phyloP scores from a whole-genome alignment of 306 rosid species.

The Canavalia gladiata region DNA sequence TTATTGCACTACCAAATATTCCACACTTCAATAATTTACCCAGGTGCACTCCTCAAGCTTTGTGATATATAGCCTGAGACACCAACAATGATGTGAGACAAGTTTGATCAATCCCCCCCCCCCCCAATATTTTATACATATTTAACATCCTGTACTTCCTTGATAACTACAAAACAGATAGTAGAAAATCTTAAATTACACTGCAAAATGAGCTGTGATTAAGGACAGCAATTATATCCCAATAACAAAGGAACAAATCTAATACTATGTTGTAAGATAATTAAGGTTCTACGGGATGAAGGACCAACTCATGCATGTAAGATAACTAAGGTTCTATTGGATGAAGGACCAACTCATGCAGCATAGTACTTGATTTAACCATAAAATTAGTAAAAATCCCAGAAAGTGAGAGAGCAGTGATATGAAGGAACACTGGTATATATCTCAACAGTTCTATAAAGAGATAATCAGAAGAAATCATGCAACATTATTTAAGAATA shows the following conservation, averaged over 20 bases:
- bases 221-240: neutral
- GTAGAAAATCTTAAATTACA: neutral
- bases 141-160: conserved; percentile 3
- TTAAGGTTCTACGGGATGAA: no score
- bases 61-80: conserved; percentile 10
- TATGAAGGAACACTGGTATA: conserved; percentile 55
- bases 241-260: conserved; percentile 11
- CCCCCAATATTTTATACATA: neutral
- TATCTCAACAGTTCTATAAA: conserved; percentile 52
- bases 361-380: neutral
- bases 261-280: neutral
- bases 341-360: conserved; percentile 40
- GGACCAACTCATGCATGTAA: no score
- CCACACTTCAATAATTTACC: conserved; percentile 13
- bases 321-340: neutral
- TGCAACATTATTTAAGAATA: conserved; percentile 83
- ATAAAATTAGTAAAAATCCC: conserved; percentile 9
- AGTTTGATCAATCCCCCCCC: neutral
- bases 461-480: conserved; percentile 71
- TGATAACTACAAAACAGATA: conserved; percentile 3
- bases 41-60: conserved; percentile 18
- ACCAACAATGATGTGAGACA: conserved; percentile 14
- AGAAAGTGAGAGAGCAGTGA: conserved; percentile 33
- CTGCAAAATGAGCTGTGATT: conserved; percentile 1
- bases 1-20: conserved; percentile 10